Conservation (phyloP, 768 basidiomycete species). For the Phanerochaete sordida region DNA sequence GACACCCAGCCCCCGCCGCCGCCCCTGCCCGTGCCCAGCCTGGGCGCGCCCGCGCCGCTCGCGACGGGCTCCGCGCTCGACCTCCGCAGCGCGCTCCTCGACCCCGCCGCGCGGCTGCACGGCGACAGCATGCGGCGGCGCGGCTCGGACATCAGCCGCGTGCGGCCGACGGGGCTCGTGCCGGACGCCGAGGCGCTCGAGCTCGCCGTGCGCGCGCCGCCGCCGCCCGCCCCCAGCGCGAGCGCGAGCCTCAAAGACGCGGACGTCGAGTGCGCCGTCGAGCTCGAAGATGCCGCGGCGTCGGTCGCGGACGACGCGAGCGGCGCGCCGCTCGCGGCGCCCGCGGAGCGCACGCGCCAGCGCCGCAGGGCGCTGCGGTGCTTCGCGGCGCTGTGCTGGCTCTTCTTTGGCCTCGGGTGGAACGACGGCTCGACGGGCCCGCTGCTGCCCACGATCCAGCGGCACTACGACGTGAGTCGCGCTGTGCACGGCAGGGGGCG, state of each 20-base stretch:
- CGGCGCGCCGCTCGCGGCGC: constrained; percentile 12
- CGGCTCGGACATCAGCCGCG: constrained; percentile 8
- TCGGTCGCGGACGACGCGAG: background rate
- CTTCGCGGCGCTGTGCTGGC: constrained; percentile 52
- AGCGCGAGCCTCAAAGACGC: background rate
- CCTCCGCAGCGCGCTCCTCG: background rate
- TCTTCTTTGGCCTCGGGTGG: constrained; percentile 68
- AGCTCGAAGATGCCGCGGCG: too few relatives aligned
- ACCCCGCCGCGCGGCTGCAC: constrained; percentile 2
- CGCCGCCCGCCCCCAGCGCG: background rate
- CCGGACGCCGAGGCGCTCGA: constrained; percentile 18
- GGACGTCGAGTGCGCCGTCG: background rate
- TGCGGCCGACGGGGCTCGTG: constrained; percentile 1
- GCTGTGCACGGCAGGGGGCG: too few relatives aligned
- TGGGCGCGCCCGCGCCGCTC: background rate
- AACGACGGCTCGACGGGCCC: constrained; percentile 76
- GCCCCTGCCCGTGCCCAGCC: too few relatives aligned
- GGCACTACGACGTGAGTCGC: constrained; percentile 39
- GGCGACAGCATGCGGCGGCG: constrained; percentile 9
- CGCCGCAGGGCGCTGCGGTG: constrained; percentile 33
- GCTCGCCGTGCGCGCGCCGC: constrained; percentile 9
- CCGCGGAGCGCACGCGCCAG: constrained; percentile 15
- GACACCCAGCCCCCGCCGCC: too few relatives aligned
- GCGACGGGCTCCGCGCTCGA: constrained; percentile 1
- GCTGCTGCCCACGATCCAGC: constrained; percentile 67